A percentile compares a stretch with the other conserved stretches of the same genome.
These are phyloP conservation scores for Cajanus cajan DNA, from an alignment of 306 rosid genomes.

Conservation along the genomic window DNA sequence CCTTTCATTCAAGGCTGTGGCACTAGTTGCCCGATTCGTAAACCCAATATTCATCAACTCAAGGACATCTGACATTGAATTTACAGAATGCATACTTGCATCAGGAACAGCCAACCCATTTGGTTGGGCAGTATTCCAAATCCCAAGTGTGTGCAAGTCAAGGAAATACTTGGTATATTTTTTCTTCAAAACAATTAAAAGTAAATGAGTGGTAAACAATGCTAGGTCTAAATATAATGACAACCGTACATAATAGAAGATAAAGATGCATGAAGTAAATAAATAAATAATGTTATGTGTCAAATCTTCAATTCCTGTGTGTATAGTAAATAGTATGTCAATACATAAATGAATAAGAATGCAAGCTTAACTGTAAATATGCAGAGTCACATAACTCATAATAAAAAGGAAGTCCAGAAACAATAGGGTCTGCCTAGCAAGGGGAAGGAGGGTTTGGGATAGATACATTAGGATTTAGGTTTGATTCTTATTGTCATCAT, in stretches of 20 bases:
- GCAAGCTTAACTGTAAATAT: constrained; percentile 8
- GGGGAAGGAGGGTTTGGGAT: no score
- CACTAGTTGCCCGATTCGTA: constrained; percentile 82
- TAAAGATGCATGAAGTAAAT: constrained; percentile 1
- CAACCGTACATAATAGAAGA: constrained; percentile 1
- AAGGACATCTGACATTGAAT: constrained; percentile 74
- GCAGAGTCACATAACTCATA: background rate
- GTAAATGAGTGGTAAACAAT: background rate
- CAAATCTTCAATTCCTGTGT: background rate
- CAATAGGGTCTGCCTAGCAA: no score
- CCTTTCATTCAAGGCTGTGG: constrained; percentile 94
- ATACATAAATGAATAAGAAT: constrained; percentile 22
- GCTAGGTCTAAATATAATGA: background rate
- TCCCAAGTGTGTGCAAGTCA: constrained; percentile 99
- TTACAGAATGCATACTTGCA: constrained; percentile 90
- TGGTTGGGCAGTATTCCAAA: constrained; percentile 93
- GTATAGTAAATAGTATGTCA: background rate
- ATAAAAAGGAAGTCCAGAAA: background rate
- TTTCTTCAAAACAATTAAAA: constrained; percentile 4
- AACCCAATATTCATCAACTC: constrained; percentile 82
- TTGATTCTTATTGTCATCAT: no score
- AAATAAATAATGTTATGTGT: background rate
- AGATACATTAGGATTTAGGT: no score
- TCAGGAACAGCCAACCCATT: constrained; percentile 98
- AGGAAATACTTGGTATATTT: constrained; percentile 43